Conservation (phyloP, 345 rosid species). For the Eucalyptus marginata region DNA sequence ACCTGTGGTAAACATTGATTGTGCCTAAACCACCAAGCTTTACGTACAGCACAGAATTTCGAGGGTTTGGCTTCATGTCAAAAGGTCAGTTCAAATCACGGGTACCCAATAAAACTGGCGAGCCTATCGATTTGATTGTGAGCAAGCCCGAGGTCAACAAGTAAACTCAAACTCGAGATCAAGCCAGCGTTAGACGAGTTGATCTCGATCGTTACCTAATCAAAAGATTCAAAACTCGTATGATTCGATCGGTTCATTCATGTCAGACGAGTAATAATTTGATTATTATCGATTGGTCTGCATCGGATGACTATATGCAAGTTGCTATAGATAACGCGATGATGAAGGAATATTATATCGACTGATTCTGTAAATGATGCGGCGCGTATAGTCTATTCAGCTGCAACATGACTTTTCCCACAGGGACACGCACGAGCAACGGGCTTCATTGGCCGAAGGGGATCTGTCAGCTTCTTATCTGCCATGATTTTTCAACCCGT, state of each 20-base stretch:
- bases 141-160: not conserved
- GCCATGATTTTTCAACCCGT: not conserved
- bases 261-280: not conserved
- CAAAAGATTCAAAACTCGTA: not conserved
- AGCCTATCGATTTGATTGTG: not conserved
- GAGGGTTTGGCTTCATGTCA: not conserved
- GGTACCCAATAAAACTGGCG: not conserved
- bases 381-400: not conserved
- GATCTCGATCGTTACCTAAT: not conserved
- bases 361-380: not conserved
- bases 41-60: not conserved
- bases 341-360: not conserved
- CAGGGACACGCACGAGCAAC: not conserved
- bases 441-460: not conserved
- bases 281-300: not conserved
- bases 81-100: not conserved
- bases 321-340: not conserved
- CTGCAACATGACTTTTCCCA: not conserved
- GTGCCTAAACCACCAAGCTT: not conserved
- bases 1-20: not conserved
- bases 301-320: not conserved
- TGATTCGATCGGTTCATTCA: not conserved
- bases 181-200: not conserved
- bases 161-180: not conserved
- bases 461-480: not conserved